These are phyloP conservation scores for Guyanaporus albipodus DNA, from an alignment of 768 basidiomycete genomes.

Conservation along the genomic window DNA sequence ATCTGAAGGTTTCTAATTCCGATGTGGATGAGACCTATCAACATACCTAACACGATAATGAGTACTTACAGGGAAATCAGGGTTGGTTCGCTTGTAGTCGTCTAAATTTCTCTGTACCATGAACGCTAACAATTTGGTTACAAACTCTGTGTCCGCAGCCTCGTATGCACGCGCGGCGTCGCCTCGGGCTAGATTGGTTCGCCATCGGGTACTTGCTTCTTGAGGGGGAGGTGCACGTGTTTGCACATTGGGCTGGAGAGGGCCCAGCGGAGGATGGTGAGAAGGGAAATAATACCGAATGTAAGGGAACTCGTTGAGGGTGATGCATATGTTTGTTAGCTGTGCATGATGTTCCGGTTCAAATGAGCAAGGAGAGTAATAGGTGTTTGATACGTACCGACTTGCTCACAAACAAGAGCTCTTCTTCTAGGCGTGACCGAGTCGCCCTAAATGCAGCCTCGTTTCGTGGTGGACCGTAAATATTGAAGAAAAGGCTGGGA, in stretches of 20 bases:
- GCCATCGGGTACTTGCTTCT: conserved; percentile 68
- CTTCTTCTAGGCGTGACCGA: conserved; percentile 79
- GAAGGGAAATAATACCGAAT: conserved; percentile 90
- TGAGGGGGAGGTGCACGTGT: conserved; percentile 64
- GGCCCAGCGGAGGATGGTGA: conserved; percentile 78
- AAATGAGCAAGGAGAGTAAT: background rate
- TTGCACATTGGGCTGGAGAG: conserved; percentile 64
- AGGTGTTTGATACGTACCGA: conserved; percentile 39
- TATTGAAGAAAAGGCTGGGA: conserved; percentile 81
- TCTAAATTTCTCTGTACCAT: conserved; percentile 83
- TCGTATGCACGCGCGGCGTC: conserved; percentile 65
- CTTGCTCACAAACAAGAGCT: conserved; percentile 72
- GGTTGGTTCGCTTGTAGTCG: conserved; percentile 80
- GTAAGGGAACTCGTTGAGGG: conserved; percentile 87
- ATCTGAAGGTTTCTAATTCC: conserved; percentile 49
- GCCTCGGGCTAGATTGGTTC: conserved; percentile 76
- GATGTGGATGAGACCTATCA: background rate
- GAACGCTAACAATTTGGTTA: conserved; percentile 78
- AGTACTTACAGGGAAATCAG: conserved; percentile 77
- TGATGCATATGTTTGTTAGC: conserved; percentile 88
- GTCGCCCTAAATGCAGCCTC: conserved; percentile 64
- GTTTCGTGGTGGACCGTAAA: conserved; percentile 80
- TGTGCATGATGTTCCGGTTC: conserved; percentile 27
- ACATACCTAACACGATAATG: background rate
- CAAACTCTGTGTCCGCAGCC: conserved; percentile 67